Percentiles rank a stretch among this genome's conserved stretches.
These are phyloP conservation scores for Groenewaldozyma sp. DNA, from an alignment of 1,139 yeast species.

Conservation along the genomic window DNA sequence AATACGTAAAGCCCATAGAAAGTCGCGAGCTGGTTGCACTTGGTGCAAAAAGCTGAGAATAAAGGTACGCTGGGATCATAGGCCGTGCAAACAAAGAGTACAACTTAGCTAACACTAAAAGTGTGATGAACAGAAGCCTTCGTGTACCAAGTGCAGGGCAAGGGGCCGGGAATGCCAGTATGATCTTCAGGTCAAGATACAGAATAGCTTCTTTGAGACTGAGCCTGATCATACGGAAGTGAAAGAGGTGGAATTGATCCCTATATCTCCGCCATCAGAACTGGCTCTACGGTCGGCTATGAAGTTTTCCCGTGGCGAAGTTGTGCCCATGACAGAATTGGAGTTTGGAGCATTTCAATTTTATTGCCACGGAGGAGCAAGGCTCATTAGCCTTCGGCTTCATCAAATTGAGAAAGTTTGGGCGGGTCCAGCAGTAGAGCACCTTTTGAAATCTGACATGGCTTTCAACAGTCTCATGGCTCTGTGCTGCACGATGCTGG, in stretches of 20 bases:
- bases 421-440: not conserved
- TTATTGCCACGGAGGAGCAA: not conserved
- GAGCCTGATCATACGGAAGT: not conserved
- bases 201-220: not conserved
- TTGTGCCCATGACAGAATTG: not conserved
- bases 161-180: conserved; percentile 7
- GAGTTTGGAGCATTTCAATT: no score
- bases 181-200: conserved; percentile 3
- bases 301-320: not conserved
- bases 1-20: conserved; percentile 7
- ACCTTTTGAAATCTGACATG: conserved; percentile 5
- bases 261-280: no score
- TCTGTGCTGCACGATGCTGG: not conserved
- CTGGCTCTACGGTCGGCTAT: no score
- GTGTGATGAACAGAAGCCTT: conserved; percentile 8
- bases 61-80: conserved; percentile 6
- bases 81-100: no score
- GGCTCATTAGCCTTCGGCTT: not conserved
- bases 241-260: not conserved
- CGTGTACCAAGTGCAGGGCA: conserved; percentile 6
- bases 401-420: not conserved
- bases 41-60: conserved; percentile 8
- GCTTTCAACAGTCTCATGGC: conserved; percentile 6
- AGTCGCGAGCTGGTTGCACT: conserved; percentile 8
- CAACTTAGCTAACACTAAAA: no score